Evolutionary conservation across 225 moss, liverwort and hornwort genomes (phyloP).

Genomic region (Climacium dendroides): DNA sequence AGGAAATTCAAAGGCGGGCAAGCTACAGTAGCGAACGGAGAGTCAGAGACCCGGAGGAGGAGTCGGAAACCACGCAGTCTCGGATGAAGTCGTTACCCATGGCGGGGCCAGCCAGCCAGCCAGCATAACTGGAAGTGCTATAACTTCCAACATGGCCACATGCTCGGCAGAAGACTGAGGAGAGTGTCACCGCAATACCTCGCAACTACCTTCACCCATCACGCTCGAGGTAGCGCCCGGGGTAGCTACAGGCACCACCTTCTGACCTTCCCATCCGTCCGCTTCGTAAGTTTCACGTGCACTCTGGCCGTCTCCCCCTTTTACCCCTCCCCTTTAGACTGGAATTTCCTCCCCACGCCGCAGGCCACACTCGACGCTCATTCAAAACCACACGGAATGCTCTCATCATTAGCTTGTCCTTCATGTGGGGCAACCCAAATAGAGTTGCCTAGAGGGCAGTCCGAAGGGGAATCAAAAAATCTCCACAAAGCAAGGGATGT

Average conservation of each 20-base stretch:
- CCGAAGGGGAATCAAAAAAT: background rate
- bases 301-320: background rate
- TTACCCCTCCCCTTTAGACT: background rate
- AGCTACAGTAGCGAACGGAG: background rate
- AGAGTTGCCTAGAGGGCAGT: fast-evolving
- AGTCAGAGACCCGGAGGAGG: background rate
- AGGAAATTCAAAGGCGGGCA: background rate
- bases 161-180: background rate
- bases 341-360: background rate
- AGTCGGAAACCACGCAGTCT: background rate
- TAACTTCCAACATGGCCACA: background rate
- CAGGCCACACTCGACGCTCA: background rate
- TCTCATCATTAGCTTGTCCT: background rate
- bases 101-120: background rate
- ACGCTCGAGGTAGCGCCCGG: background rate
- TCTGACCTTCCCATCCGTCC: background rate
- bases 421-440: background rate
- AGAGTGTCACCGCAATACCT: background rate
- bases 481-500: fast-evolving
- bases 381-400: background rate
- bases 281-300: background rate
- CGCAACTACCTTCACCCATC: background rate
- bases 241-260: background rate
- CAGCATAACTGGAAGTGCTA: background rate
- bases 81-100: background rate